These are phyloP conservation scores for Carex littledalei DNA, from an alignment of 176 grass and related monocot species.

Conservation along the genomic window DNA sequence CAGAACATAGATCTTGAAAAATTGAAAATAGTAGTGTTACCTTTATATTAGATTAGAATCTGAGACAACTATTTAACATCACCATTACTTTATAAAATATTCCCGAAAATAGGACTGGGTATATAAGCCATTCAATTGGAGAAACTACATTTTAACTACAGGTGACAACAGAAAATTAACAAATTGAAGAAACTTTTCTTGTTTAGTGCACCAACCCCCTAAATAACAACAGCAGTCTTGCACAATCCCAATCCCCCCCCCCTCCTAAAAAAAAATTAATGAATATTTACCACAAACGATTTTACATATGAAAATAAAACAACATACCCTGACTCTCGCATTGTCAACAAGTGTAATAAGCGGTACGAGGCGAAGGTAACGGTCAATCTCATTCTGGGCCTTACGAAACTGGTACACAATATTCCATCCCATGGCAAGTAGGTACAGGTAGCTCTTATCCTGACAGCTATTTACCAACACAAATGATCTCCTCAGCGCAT, in stretches of 20 bases:
- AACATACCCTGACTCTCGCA: conserved; percentile 58
- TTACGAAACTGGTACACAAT: conserved; percentile 79
- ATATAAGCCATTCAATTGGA: neutral
- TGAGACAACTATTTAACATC: neutral
- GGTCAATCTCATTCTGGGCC: conserved; percentile 90
- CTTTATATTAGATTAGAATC: neutral
- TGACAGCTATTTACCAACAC: conserved; percentile 71
- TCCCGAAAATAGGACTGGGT: neutral
- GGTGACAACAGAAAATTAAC: neutral
- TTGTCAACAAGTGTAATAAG: conserved; percentile 92
- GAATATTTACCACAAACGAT: neutral
- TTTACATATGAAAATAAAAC: neutral
- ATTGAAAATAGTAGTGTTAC: neutral
- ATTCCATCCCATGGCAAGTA: conserved; percentile 89
- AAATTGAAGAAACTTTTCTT: neutral
- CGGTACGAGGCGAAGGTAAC: conserved; percentile 76
- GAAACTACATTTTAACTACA: neutral
- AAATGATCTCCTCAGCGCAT: conserved; percentile 49
- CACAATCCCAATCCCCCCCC: neutral
- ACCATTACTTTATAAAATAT: neutral
- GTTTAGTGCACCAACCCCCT: neutral
- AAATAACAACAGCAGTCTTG: neutral
- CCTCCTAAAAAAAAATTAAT: neutral
- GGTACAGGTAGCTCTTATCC: conserved; percentile 75
- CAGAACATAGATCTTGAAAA: neutral